Percentiles rank a stretch among this genome's conserved stretches.
These are phyloP conservation scores for barley (Hordeum vulgare) DNA, from an alignment of 176 grass and related monocot species.

Conservation along the genomic window DNA sequence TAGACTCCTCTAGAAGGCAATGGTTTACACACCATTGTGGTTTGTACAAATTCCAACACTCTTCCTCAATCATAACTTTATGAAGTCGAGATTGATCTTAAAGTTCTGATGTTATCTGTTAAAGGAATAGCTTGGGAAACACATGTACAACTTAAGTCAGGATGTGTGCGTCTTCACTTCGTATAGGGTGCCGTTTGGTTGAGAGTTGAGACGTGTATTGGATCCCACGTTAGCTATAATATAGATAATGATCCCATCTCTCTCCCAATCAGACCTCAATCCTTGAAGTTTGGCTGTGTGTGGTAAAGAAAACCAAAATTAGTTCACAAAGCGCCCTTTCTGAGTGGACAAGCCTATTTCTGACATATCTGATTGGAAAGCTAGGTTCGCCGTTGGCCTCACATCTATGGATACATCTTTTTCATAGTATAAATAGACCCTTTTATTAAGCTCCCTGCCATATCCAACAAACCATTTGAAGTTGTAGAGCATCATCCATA, in stretches of 20 bases:
- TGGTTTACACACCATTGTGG: neutral
- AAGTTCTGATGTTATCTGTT: neutral
- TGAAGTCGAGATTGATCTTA: neutral
- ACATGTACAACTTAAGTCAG: neutral
- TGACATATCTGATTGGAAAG: neutral
- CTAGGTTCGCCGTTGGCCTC: neutral
- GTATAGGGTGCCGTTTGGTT: neutral
- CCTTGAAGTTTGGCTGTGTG: neutral
- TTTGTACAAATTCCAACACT: neutral
- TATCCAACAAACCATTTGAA: constrained; percentile 7
- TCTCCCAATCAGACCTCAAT: neutral
- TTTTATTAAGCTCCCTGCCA: neutral
- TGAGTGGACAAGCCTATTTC: neutral
- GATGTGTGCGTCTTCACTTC: neutral
- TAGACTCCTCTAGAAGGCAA: neutral
- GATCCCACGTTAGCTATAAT: neutral
- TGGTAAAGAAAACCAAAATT: neutral
- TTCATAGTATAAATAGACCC: constrained; percentile 30
- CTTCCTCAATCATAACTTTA: neutral
- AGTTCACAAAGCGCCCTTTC: neutral
- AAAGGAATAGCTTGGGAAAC: neutral
- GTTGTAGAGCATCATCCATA: neutral
- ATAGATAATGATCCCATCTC: neutral
- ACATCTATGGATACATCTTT: neutral
- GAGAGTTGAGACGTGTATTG: neutral